Percentiles rank a stretch among this genome's conserved stretches.
phyloP scores from a whole-genome alignment of 352 stramenopile genomes.

The Pythium dissimile region DNA sequence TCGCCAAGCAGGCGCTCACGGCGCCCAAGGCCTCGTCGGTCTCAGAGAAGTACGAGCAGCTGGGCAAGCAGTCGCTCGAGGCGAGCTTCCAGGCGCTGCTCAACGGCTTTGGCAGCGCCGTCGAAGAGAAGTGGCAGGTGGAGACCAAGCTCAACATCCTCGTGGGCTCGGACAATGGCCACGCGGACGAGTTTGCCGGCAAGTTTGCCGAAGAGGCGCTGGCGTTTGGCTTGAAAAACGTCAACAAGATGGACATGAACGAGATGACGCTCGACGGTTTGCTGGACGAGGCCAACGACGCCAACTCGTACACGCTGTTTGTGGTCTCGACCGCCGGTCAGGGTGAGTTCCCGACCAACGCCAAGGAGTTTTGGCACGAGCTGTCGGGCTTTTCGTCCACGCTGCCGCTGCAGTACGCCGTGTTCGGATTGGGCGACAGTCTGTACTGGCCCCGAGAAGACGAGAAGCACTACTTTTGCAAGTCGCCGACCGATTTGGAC shows the following conservation, averaged over 20 bases:
- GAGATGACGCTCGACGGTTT: slow-evolving; percentile 71
- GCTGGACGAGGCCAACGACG: slow-evolving; percentile 63
- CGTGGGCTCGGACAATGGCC: slow-evolving; percentile 72
- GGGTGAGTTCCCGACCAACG: slow-evolving; percentile 75
- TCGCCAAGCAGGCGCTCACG: slow-evolving; percentile 73
- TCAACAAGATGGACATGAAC: slow-evolving; percentile 85
- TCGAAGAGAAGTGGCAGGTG: slow-evolving; percentile 52
- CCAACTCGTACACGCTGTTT: slow-evolving; percentile 71
- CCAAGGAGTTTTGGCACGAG: slow-evolving; percentile 78
- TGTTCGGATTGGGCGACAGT: slow-evolving; percentile 79
- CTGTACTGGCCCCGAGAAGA: slow-evolving; percentile 81
- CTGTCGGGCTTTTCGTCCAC: slow-evolving; percentile 54
- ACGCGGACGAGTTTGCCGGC: slow-evolving; percentile 66
- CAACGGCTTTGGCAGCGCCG: slow-evolving; percentile 50
- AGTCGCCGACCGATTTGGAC: slow-evolving; percentile 62
- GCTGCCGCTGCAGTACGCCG: slow-evolving; percentile 67
- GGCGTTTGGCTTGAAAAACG: slow-evolving; percentile 66
- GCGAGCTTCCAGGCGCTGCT: slow-evolving; percentile 78
- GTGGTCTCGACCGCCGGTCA: slow-evolving; percentile 79
- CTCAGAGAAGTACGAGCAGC: slow-evolving; percentile 66
- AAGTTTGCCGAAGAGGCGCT: slow-evolving; percentile 71
- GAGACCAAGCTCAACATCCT: slow-evolving; percentile 77
- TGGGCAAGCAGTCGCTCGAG: slow-evolving; percentile 82
- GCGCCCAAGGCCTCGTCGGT: slow-evolving; percentile 34
- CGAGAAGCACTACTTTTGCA: slow-evolving; percentile 85